Base-by-base conservation (phyloP, 2,329 filamentous ascomycete genomes). In the Trichoderma sp. region DNA sequence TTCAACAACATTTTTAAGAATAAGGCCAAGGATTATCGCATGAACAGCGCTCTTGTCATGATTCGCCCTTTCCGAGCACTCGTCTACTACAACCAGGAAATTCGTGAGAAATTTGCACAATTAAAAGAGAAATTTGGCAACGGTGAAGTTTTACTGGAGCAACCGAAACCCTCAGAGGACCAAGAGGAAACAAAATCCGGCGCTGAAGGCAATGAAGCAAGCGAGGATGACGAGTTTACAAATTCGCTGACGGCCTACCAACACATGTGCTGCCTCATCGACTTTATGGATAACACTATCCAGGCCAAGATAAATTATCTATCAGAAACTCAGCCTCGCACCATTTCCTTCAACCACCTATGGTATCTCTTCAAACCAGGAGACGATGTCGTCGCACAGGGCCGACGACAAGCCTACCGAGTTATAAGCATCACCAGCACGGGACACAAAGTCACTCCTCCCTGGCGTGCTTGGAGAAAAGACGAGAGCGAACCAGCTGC, bases 311-410 rank as follows among this genome's bases (percentile, higher is more conserved):
- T 71, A 4, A 17, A 63, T 9, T 63, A 68, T 26, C 28, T 71
- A 3, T 53, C 53, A 4, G 32, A 55, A 1, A 23, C 58, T 20
- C 30, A 23, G 26, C n/a, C 28, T 9, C 61, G 50, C 23, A 70
- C 34, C 11, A 58, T 68, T n/a, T 28, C 36, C 23, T 80, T 78
- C 65, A 53, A 69, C 4, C 77, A 80, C 65, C n/a, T 80, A 0
- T 79, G 78, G 76, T 73, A 76, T 34, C 59, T 80, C 11, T 80
- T 78, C 68, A 74, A 74, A 20, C 77, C 76, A 0, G 78, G 78
- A 1, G 72, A 76, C 3, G 50, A 75, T 1, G 75, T 80, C 0
- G 62, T 76, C 12, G 59, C 30, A 15, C 39, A 64, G 3, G 63
- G 69, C 4, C 39, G 59, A 1, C 73, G 70, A n/a, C 79, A 80